Evolutionary conservation across 805 yeast genomes (phyloP).

Genomic region (Hanseniaspora valbyensis): DNA sequence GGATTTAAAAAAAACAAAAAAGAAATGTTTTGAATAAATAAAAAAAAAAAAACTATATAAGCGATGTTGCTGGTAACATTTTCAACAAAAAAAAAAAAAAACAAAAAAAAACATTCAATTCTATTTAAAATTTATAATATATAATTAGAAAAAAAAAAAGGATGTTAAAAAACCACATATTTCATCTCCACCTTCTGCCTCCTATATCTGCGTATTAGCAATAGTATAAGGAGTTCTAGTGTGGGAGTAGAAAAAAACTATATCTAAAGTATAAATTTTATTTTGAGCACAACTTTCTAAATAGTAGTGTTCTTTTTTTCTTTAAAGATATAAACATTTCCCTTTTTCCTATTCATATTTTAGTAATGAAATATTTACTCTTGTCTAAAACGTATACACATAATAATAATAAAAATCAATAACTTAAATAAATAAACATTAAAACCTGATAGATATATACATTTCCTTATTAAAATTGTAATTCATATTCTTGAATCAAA

Average conservation of each 20-base stretch:
- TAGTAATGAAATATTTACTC: too few species aligned
- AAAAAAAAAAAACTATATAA: neutral
- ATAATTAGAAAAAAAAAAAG: neutral
- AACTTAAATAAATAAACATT: conserved; percentile 6
- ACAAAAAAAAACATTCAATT: too few species aligned
- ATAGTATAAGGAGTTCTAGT: conserved; percentile 16
- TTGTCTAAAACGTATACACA: too few species aligned
- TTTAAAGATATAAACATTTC: neutral
- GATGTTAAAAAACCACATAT: conserved; percentile 14
- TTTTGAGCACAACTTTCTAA: neutral
- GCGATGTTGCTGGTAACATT: neutral
- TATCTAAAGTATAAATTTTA: neutral
- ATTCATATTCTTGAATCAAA: conserved; percentile 57
- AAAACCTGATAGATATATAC: neutral
- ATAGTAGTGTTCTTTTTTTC: neutral
- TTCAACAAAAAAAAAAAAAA: too few species aligned
- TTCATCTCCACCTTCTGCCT: conserved; percentile 16
- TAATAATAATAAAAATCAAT: too few species aligned
- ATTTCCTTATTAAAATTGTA: conserved; percentile 23
- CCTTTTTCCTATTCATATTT: neutral
- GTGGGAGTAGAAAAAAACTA: conserved; percentile 11
- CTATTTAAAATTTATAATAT: too few species aligned
- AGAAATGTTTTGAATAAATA: neutral
- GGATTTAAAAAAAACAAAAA: neutral
- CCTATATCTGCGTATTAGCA: conserved; percentile 13